Evolutionary conservation across 1,139 yeast genomes (phyloP).

Genomic region (Suhomyces yuchorum): DNA sequence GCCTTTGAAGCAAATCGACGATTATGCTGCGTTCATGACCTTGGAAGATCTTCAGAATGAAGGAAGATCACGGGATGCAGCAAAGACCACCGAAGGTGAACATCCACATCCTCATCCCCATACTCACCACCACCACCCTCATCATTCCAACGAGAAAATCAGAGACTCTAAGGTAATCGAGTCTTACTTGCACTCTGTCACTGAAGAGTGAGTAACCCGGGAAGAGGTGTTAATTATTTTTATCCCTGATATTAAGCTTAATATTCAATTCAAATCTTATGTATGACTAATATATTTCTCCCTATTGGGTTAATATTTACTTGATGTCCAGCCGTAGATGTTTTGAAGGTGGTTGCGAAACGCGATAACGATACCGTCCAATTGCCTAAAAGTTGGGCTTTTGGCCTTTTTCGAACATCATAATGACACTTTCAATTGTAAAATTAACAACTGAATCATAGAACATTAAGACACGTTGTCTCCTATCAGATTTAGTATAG

Average conservation of each 20-base stretch:
- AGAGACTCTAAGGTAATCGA: neutral
- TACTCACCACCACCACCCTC: slow-evolving; percentile 6
- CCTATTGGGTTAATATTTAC: neutral
- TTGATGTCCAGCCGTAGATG: no score
- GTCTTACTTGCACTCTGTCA: neutral
- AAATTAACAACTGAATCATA: no score
- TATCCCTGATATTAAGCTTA: neutral
- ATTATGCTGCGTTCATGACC: slow-evolving; percentile 42
- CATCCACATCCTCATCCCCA: slow-evolving; percentile 12
- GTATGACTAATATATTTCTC: neutral
- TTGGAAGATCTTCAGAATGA: slow-evolving; percentile 42
- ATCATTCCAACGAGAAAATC: neutral
- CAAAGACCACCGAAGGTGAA: slow-evolving; percentile 14
- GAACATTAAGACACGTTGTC: no score
- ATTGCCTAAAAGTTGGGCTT: no score
- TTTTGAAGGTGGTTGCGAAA: neutral
- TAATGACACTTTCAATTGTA: no score
- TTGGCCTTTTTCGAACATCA: no score
- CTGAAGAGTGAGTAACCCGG: neutral
- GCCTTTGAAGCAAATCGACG: slow-evolving; percentile 49
- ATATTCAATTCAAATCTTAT: neutral
- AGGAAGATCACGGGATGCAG: slow-evolving; percentile 29
- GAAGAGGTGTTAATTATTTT: neutral
- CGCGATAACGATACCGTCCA: no score
- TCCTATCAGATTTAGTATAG: no score